phyloP scores from a whole-genome alignment of 257 asterid genomes.

The Buddleja alternifolia region DNA sequence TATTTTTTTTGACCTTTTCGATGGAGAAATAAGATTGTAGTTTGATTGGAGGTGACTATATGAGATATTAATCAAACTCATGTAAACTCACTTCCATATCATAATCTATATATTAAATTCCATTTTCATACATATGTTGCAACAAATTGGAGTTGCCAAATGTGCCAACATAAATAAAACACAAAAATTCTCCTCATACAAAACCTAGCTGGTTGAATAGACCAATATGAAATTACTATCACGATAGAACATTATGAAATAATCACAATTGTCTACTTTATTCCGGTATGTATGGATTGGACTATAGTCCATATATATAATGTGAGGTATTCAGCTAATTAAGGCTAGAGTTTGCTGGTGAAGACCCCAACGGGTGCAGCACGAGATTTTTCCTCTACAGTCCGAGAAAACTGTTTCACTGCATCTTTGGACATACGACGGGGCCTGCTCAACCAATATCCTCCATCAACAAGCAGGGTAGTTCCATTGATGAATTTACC shows the following conservation, averaged over 20 bases:
- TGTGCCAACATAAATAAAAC: background rate
- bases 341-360: constrained; percentile 61
- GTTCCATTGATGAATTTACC: constrained; percentile 80
- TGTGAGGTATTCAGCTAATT: background rate
- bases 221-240: too few relatives aligned
- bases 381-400: constrained; percentile 74
- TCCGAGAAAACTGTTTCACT: constrained; percentile 65
- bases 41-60: too few relatives aligned
- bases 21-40: too few relatives aligned
- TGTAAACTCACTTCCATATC: too few relatives aligned
- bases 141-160: constrained; percentile 4
- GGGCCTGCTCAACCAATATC: constrained; percentile 77
- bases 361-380: constrained; percentile 64
- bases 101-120: too few relatives aligned
- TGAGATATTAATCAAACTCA: too few relatives aligned
- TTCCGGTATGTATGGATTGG: background rate
- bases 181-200: background rate
- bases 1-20: background rate
- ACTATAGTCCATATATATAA: background rate
- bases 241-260: too few relatives aligned
- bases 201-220: constrained; percentile 4
- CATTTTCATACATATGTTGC: constrained; percentile 6
- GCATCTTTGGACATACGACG: constrained; percentile 67
- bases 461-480: constrained; percentile 71
- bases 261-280: background rate